A percentile compares a stretch with the other conserved stretches of the same genome.
Conservation (phyloP, 2,329 filamentous ascomycete species). For the Pseudogymnoascus sp. region DNA sequence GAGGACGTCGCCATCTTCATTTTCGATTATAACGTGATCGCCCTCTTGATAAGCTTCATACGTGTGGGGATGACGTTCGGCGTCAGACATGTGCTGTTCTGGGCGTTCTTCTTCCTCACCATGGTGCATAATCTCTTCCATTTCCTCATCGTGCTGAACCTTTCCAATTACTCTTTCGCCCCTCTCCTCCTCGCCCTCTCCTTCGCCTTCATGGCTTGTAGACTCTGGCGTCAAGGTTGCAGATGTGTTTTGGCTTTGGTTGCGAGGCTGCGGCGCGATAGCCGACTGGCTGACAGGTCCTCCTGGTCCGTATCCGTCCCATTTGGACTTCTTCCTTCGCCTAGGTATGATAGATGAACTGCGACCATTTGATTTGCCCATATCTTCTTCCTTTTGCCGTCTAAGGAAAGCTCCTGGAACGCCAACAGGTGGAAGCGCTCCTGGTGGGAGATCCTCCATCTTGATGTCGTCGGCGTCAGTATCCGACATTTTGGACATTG, state of each 20-base stretch:
- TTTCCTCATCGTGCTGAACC: constrained; percentile 31
- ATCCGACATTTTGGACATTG: constrained; percentile 80
- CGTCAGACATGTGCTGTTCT: constrained; percentile 26
- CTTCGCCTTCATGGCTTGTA: constrained; percentile 27
- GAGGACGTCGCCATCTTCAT: constrained; percentile 80
- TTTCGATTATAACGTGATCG: constrained; percentile 71
- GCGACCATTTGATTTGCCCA: constrained; percentile 31
- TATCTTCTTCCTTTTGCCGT: constrained; percentile 71
- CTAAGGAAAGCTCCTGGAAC: constrained; percentile 72
- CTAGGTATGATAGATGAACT: constrained; percentile 55
- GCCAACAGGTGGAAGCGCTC: constrained; percentile 65
- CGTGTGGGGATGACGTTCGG: constrained; percentile 27
- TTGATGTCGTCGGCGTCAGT: constrained; percentile 62
- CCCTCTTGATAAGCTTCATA: constrained; percentile 79
- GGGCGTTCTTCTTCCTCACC: constrained; percentile 33
- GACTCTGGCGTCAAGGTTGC: constrained; percentile 29
- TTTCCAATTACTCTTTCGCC: constrained; percentile 25
- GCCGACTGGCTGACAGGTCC: constrained; percentile 87
- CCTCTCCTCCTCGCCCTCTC: constrained; percentile 26
- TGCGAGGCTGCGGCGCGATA: constrained; percentile 59
- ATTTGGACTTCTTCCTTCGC: constrained; percentile 61
- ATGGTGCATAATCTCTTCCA: constrained; percentile 30
- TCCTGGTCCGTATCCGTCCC: constrained; percentile 68
- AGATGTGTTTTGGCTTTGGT: constrained; percentile 25
- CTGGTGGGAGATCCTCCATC: constrained; percentile 56